These are phyloP conservation scores for Linanthus parryae DNA, from an alignment of 148 eudicot genomes.

Conservation along the genomic window DNA sequence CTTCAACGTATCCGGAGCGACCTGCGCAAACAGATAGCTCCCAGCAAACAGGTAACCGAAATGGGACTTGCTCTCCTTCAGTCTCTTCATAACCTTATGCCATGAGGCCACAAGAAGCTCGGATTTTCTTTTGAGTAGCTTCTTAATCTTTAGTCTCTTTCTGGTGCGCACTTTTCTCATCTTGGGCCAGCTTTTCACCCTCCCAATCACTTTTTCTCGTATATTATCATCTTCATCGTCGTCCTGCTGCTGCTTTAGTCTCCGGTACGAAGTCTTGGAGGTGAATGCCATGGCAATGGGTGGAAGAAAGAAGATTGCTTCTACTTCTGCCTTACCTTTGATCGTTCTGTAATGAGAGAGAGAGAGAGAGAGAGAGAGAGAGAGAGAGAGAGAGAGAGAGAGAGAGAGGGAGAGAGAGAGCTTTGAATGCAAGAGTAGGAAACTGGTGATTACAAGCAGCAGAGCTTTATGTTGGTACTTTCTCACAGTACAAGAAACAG, in stretches of 20 bases:
- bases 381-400: no score
- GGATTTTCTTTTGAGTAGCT: slow-evolving; percentile 42
- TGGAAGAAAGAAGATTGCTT: not conserved
- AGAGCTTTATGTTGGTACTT: no score
- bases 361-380: no score
- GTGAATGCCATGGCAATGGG: slow-evolving; percentile 11
- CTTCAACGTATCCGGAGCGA: slow-evolving; percentile 48
- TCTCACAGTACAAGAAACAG: no score
- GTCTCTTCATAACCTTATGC: slow-evolving; percentile 43
- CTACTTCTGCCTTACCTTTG: no score
- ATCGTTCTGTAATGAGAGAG: no score
- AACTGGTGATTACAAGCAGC: no score
- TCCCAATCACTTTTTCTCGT: slow-evolving; percentile 23
- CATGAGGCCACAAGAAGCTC: slow-evolving; percentile 28
- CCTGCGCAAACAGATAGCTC: slow-evolving; percentile 79
- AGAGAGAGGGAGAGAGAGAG: no score
- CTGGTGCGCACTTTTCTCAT: slow-evolving; percentile 22
- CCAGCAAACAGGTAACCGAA: slow-evolving; percentile 90
- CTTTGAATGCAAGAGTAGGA: no score
- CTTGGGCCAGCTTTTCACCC: slow-evolving; percentile 24
- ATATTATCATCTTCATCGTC: slow-evolving; percentile 15
- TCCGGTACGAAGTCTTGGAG: slow-evolving; percentile 50
- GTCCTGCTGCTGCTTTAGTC: slow-evolving; percentile 37
- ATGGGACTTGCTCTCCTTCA: slow-evolving; percentile 65
- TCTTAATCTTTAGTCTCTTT: slow-evolving; percentile 40